Evolutionary conservation across 768 basidiomycete genomes (phyloP).

Genomic region (Mycena galopus): DNA sequence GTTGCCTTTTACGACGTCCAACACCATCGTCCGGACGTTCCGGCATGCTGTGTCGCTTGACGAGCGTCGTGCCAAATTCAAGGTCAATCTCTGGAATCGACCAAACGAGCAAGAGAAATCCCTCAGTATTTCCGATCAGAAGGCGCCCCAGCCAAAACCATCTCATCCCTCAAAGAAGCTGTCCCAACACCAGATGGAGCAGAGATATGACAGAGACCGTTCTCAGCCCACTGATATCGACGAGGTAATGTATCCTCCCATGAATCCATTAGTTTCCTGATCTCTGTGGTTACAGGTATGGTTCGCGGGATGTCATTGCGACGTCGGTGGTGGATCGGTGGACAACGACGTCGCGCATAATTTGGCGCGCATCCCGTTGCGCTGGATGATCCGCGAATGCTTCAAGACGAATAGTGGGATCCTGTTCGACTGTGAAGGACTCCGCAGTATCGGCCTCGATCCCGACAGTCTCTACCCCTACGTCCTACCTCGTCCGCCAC

Average conservation of each 20-base stretch:
- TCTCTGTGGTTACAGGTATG: conserved; percentile 6
- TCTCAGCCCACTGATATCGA: conserved; percentile 53
- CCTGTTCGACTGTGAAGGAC: conserved; percentile 53
- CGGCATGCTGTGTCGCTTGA: conserved; percentile 70
- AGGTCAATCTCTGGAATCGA: conserved; percentile 57
- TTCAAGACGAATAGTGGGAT: conserved; percentile 58
- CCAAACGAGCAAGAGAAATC: conserved; percentile 47
- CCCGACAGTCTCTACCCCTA: conserved; percentile 49
- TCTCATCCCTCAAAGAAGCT: conserved; percentile 17
- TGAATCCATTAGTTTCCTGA: conserved; percentile 55
- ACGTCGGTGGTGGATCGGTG: conserved; percentile 51
- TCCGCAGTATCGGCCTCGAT: conserved; percentile 53
- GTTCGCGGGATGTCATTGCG: conserved; percentile 50
- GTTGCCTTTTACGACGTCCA: conserved; percentile 62
- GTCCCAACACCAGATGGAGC: conserved; percentile 39
- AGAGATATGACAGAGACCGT: conserved; percentile 40
- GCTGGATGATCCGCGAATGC: conserved; percentile 70
- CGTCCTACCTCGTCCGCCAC: conserved; percentile 55
- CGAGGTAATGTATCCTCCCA: conserved; percentile 43
- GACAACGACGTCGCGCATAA: conserved; percentile 46
- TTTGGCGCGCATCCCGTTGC: conserved; percentile 66
- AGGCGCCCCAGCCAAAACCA: conserved; percentile 3
- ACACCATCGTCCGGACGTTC: conserved; percentile 60
- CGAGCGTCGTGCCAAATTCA: conserved; percentile 66
- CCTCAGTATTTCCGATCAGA: conserved; percentile 40